Percentiles rank a stretch among this genome's conserved stretches.
Conservation (phyloP, 257 asterid species). For the Salvia rosmarinus region DNA sequence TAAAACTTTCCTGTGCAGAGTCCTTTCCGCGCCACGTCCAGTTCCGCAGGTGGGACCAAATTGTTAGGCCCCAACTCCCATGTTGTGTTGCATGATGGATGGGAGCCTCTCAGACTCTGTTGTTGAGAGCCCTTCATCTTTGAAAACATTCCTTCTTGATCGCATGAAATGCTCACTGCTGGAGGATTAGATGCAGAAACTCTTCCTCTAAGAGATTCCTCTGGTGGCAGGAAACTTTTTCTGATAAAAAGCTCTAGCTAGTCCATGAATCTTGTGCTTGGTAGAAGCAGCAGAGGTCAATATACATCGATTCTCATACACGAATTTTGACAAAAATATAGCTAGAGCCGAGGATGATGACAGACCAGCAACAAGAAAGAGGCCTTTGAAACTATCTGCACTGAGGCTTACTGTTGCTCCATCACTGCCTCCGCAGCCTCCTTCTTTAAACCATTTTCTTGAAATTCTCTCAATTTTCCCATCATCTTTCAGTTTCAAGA, state of each 20-base stretch:
- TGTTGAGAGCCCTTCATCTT: constrained; percentile 5
- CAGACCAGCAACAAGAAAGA: constrained; percentile 46
- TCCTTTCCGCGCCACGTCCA: no score
- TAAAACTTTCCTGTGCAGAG: no score
- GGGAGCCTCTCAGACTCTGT: background rate
- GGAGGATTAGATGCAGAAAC: constrained; percentile 18
- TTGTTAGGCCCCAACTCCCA: no score
- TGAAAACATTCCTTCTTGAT: constrained; percentile 1
- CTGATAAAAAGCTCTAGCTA: constrained; percentile 43
- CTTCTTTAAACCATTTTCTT: constrained; percentile 35
- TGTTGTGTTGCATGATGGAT: no score
- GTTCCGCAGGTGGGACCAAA: no score
- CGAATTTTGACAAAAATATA: constrained; percentile 43
- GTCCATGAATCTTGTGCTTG: constrained; percentile 39
- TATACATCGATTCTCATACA: constrained; percentile 41
- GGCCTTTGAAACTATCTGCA: constrained; percentile 49
- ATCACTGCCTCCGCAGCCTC: constrained; percentile 17
- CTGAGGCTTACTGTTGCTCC: constrained; percentile 15
- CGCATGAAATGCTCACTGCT: constrained; percentile 1
- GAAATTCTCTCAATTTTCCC: constrained; percentile 36
- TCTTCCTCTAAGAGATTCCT: background rate
- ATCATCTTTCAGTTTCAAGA: constrained; percentile 40
- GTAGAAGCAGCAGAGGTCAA: constrained; percentile 37
- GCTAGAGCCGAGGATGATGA: constrained; percentile 44
- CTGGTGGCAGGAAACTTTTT: constrained; percentile 25